Conservation (phyloP, 768 basidiomycete species). For the Hericium rajendrae region DNA sequence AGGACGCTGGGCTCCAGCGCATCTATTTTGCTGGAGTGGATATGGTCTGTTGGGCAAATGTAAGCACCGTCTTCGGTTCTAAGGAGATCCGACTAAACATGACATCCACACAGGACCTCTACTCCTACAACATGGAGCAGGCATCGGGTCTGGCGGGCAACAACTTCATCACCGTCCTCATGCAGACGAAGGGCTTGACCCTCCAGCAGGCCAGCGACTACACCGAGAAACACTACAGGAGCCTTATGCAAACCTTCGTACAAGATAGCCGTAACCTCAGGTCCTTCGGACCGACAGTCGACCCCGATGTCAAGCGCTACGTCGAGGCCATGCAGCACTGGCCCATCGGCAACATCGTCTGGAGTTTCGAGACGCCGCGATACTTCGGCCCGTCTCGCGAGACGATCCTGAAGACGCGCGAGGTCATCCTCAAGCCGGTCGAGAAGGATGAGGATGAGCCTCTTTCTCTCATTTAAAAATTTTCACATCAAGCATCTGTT, state of each 20-base stretch:
- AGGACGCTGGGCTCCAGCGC: slow-evolving; percentile 42
- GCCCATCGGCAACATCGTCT: slow-evolving; percentile 54
- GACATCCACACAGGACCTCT: slow-evolving; percentile 40
- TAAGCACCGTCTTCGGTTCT: slow-evolving; percentile 23
- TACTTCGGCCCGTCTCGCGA: slow-evolving; percentile 53
- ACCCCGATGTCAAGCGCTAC: slow-evolving; percentile 41
- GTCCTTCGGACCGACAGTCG: slow-evolving; percentile 38
- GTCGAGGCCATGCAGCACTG: slow-evolving; percentile 49
- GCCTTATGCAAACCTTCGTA: slow-evolving; percentile 42
- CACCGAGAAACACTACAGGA: slow-evolving; percentile 40
- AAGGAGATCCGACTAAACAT: neutral
- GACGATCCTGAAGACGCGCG: slow-evolving; percentile 30
- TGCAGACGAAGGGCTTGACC: slow-evolving; percentile 41
- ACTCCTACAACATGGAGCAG: slow-evolving; percentile 69
- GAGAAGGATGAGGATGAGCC: slow-evolving; percentile 12
- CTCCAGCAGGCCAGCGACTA: slow-evolving; percentile 53
- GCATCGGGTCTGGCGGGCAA: slow-evolving; percentile 54
- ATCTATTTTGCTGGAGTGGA: slow-evolving; percentile 54
- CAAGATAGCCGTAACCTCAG: slow-evolving; percentile 35
- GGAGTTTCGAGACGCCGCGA: slow-evolving; percentile 61
- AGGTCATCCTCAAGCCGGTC: slow-evolving; percentile 13
- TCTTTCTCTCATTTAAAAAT: neutral
- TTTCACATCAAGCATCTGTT: neutral
- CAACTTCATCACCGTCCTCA: slow-evolving; percentile 61
- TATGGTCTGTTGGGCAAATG: slow-evolving; percentile 64